Evolutionary conservation across 1,139 yeast genomes (phyloP), one percentile per base, ranked within the genome.

Genomic region (Ashbya aceris): DNA sequence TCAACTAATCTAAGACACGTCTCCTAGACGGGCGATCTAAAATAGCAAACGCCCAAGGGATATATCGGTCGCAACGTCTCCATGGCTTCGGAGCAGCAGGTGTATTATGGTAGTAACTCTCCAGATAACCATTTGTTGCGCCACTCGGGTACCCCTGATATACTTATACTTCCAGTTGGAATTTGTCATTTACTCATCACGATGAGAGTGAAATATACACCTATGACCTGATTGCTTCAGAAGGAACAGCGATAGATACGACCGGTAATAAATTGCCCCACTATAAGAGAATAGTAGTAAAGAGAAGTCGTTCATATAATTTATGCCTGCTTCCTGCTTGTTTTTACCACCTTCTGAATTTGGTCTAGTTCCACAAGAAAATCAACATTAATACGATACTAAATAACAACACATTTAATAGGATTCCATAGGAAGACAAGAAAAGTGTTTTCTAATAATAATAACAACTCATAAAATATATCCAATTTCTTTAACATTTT

Each of bases 361-460:
- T 17, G 27, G 37, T 14, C 27, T 34, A 20, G 11, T 34, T 17
- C 37, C 37, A 34, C 37, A 34, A 34, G 37, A 34, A 34, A 34
- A 34, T 34, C 37, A 34, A 34, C 37, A 34, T 20, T 34, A 34
- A 34, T 34, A 34, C 37, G 37, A 34, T 34, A 34, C 37, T 34
- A 34, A 34, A 34, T 34, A 34, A 34, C 37, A 34, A 34, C 37
- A 34, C 37, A 34, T 14, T 34, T 34, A 34, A 34, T 34, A 34
- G 37, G 37, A 23, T 14, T 34, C 37, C 37, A 23, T 20, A 34
- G 37, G 37, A 34, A 34, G 37, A 34, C 37, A 34, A 34, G 37
- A 34, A 34, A 34, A 34, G 37, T 34, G 37, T 34, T 34, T 34
- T 34, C 37, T 34, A 34, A 34, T 34, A 34, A 33, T 33, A 33